Conservation (phyloP, 2,329 filamentous ascomycete species). For the Chaetomium globosum region DNA sequence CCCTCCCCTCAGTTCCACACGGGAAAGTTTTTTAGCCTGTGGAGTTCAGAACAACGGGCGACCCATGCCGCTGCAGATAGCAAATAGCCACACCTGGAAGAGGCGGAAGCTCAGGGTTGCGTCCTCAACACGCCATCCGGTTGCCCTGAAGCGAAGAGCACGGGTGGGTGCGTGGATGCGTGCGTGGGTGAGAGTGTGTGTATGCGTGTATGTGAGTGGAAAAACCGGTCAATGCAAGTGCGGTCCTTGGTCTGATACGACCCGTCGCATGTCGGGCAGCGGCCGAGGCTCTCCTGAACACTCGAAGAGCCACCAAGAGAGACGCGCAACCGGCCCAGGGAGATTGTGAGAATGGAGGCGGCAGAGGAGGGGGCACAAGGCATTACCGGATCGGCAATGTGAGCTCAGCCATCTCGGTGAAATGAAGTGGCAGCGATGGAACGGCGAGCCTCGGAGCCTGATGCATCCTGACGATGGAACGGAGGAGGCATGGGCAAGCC, state of each 20-base stretch:
- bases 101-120: background rate
- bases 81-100: background rate
- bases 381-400: conserved; percentile 18
- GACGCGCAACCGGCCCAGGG: conserved; percentile 2
- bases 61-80: conserved; percentile 10
- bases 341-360: conserved; percentile 3
- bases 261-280: conserved; percentile 6
- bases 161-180: background rate
- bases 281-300: conserved; percentile 7
- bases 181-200: background rate
- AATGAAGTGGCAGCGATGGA: conserved; percentile 13
- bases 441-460: conserved; percentile 9
- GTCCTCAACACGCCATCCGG: background rate
- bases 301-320: background rate
- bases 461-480: conserved; percentile 3
- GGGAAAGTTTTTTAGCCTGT: conserved; percentile 22
- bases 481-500: conserved; percentile 9
- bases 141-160: background rate
- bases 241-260: conserved; percentile 9
- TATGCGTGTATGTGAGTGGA: background rate
- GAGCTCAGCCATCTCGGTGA: conserved; percentile 21
- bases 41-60: conserved; percentile 14
- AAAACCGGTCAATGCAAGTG: background rate
- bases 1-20: conserved; percentile 12
- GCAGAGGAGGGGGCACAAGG: conserved; percentile 6